A percentile compares a stretch with the other conserved stretches of the same genome.
phyloP scores from a whole-genome alignment of 1,284 basidiomycete genomes.

The Rhodofomes roseus region DNA sequence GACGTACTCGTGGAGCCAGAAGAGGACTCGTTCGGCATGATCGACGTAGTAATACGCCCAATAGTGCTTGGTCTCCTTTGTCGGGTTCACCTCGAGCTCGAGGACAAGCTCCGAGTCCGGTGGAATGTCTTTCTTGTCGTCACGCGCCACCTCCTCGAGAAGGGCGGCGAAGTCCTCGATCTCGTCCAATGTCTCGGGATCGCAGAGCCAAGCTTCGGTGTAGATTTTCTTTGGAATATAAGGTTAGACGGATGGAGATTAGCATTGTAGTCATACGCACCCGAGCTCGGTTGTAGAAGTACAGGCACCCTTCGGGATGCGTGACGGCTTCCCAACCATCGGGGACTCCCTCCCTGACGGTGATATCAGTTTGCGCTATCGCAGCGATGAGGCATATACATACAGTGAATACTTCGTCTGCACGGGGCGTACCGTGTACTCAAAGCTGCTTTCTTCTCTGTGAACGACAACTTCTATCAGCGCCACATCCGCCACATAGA shows the following conservation, averaged over 20 bases:
- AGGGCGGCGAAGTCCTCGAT: constrained; percentile 15
- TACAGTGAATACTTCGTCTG: constrained; percentile 13
- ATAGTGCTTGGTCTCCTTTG: constrained; percentile 4
- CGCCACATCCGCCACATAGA: background rate
- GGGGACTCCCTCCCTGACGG: constrained; percentile 14
- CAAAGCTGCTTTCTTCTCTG: background rate
- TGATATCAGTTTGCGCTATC: background rate
- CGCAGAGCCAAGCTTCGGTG: constrained; percentile 24
- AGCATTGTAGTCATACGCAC: constrained; percentile 9
- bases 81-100: constrained; percentile 13
- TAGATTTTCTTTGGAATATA: constrained; percentile 17
- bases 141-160: constrained; percentile 7
- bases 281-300: constrained; percentile 20
- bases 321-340: constrained; percentile 17
- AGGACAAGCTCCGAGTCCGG: constrained; percentile 21
- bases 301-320: constrained; percentile 28
- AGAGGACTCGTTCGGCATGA: constrained; percentile 17
- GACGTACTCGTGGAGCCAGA: constrained; percentile 27
- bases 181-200: constrained; percentile 8
- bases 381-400: background rate
- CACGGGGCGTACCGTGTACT: constrained; percentile 12
- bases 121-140: constrained; percentile 7
- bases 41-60: constrained; percentile 29
- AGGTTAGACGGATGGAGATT: background rate
- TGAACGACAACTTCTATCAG: background rate